phyloP scores from a whole-genome alignment of 164 flowering plant species.

The Piper betle region DNA sequence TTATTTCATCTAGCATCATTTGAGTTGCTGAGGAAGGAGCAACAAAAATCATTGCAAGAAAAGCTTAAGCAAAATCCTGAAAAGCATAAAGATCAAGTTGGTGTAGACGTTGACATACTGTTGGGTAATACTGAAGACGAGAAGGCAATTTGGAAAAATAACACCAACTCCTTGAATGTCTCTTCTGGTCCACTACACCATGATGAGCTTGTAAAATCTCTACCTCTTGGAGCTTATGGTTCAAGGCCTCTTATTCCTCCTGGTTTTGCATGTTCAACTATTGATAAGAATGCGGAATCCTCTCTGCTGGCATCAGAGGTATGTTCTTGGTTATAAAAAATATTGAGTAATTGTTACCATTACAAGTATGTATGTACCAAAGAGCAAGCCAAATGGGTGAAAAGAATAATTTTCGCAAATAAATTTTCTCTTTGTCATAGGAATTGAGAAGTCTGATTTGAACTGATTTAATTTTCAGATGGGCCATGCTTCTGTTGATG shows the following conservation, averaged over 20 bases:
- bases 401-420: not conserved
- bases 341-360: no score
- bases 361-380: no score
- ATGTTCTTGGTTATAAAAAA: slow-evolving; percentile 1
- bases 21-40: slow-evolving; percentile 91
- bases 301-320: slow-evolving; percentile 32
- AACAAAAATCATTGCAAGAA: slow-evolving; percentile 58
- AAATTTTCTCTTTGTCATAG: not conserved
- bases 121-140: slow-evolving; percentile 39
- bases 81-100: slow-evolving; percentile 29
- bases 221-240: slow-evolving; percentile 31
- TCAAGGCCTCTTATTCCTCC: slow-evolving; percentile 92
- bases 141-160: slow-evolving; percentile 14
- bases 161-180: slow-evolving; percentile 19
- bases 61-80: slow-evolving; percentile 37
- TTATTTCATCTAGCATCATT: slow-evolving; percentile 48
- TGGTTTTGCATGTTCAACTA: slow-evolving; percentile 44
- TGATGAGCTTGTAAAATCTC: slow-evolving; percentile 31
- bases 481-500: slow-evolving; percentile 21
- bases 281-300: slow-evolving; percentile 34
- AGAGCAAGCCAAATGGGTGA: not conserved
- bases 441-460: not conserved
- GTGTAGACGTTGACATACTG: slow-evolving; percentile 18
- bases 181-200: slow-evolving; percentile 11
- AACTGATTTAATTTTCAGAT: slow-evolving; percentile 23